Conservation (phyloP, 2,329 filamentous ascomycete species). For the Lasiodiplodia theobromae region DNA sequence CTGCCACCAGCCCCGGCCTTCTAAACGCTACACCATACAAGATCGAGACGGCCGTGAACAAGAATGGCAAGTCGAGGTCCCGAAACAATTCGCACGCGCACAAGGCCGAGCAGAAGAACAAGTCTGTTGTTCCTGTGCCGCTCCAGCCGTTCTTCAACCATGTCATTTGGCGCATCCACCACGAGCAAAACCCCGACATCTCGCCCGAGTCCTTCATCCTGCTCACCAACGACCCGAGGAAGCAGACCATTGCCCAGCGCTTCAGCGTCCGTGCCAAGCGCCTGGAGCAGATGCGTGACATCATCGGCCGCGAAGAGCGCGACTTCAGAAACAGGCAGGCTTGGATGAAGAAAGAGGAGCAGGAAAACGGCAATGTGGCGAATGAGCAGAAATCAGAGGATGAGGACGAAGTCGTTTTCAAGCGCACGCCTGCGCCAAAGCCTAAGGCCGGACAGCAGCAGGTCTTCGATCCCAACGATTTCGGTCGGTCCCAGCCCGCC, state of each 20-base stretch:
- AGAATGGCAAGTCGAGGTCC: conserved; percentile 14
- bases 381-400: conserved; percentile 37
- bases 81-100: conserved; percentile 14
- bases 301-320: conserved; percentile 57
- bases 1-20: conserved; percentile 42
- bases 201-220: conserved; percentile 60
- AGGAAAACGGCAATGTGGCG: conserved; percentile 33
- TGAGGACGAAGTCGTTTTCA: conserved; percentile 49
- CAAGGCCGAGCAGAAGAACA: conserved; percentile 36
- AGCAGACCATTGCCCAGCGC: conserved; percentile 55
- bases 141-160: conserved; percentile 60
- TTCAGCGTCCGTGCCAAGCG: conserved; percentile 60
- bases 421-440: conserved; percentile 31
- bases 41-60: conserved; percentile 29
- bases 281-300: conserved; percentile 58
- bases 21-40: conserved; percentile 43
- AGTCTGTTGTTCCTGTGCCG: conserved; percentile 45
- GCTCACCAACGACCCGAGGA: conserved; percentile 57
- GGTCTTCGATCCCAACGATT: conserved; percentile 58
- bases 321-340: conserved; percentile 53
- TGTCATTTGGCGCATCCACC: conserved; percentile 59
- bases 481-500: conserved; percentile 47
- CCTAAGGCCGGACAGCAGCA: conserved; percentile 41
- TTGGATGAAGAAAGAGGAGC: conserved; percentile 47
- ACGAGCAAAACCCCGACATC: conserved; percentile 55